Conservation (phyloP, 192 early-diverging fungal genomes). For the Piromyces finnis region DNA sequence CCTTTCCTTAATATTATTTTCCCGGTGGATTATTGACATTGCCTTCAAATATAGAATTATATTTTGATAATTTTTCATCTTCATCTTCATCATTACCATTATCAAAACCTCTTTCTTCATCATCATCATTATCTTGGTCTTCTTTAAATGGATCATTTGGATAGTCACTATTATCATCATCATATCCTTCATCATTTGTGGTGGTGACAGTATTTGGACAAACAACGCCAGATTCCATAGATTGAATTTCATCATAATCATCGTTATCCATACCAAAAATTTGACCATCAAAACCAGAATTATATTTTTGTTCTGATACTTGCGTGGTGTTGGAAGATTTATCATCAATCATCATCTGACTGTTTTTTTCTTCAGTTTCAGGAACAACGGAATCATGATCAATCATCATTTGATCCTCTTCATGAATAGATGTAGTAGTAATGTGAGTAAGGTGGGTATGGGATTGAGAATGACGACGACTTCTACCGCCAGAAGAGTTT, state of each 20-base stretch:
- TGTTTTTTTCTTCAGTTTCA: background rate
- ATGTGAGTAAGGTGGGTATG: no score
- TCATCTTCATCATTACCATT: no score
- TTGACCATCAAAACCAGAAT: background rate
- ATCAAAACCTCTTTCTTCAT: background rate
- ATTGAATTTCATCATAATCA: background rate
- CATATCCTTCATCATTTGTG: background rate
- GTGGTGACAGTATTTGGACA: background rate
- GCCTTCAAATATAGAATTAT: background rate
- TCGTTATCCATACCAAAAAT: background rate
- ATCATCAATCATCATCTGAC: background rate
- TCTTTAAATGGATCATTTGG: background rate
- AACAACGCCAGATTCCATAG: background rate
- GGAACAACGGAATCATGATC: background rate
- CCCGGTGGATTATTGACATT: background rate
- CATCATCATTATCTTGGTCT: background rate
- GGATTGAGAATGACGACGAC: no score
- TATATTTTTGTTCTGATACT: background rate
- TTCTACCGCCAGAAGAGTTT: background rate
- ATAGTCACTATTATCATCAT: background rate
- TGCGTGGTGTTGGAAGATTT: no score
- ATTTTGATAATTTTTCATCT: no score
- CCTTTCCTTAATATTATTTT: background rate
- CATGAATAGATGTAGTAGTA: background rate
- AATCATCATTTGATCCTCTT: background rate